phyloP scores from a whole-genome alignment of 1,284 basidiomycete genomes.

The Wolfiporia cocos region DNA sequence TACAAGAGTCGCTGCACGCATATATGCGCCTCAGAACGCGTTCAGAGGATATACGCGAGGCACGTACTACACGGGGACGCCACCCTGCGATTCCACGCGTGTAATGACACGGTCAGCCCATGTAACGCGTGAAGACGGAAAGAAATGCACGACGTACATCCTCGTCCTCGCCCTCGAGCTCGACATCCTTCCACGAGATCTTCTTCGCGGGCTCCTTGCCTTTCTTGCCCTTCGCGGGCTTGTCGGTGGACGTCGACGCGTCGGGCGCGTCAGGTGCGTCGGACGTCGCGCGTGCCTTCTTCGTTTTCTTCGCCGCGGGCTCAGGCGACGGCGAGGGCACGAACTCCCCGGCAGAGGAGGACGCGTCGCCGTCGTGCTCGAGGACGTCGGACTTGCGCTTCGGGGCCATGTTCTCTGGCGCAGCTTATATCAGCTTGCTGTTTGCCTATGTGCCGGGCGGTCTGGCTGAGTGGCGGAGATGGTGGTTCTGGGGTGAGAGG shows the following conservation, averaged over 20 bases:
- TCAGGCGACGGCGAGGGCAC: too few relatives aligned
- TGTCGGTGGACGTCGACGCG: constrained; percentile 12
- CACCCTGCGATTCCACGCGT: constrained; percentile 14
- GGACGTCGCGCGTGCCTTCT: constrained; percentile 57
- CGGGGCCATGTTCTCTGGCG: constrained; percentile 19
- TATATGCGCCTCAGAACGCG: neutral
- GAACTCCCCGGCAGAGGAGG: constrained; percentile 1
- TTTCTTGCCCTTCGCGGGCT: constrained; percentile 15
- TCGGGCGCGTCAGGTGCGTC: constrained; percentile 26
- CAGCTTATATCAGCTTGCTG: too few relatives aligned
- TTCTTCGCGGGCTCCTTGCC: constrained; percentile 17
- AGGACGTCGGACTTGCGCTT: constrained; percentile 26
- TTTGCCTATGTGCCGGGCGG: too few relatives aligned
- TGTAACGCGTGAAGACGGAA: constrained; percentile 4
- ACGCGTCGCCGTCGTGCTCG: constrained; percentile 11
- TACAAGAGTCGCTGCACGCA: constrained; percentile 36
- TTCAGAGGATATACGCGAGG: neutral
- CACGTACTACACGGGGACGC: constrained; percentile 26
- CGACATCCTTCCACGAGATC: constrained; percentile 25
- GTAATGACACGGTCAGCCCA: neutral
- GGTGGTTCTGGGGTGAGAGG: too few relatives aligned
- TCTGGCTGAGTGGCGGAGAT: too few relatives aligned
- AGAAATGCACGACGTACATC: too few relatives aligned
- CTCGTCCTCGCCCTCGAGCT: constrained; percentile 29
- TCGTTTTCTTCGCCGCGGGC: constrained; percentile 20